phyloP scores from a whole-genome alignment of 1,284 basidiomycete species.

The Malassezia sympodialis region DNA sequence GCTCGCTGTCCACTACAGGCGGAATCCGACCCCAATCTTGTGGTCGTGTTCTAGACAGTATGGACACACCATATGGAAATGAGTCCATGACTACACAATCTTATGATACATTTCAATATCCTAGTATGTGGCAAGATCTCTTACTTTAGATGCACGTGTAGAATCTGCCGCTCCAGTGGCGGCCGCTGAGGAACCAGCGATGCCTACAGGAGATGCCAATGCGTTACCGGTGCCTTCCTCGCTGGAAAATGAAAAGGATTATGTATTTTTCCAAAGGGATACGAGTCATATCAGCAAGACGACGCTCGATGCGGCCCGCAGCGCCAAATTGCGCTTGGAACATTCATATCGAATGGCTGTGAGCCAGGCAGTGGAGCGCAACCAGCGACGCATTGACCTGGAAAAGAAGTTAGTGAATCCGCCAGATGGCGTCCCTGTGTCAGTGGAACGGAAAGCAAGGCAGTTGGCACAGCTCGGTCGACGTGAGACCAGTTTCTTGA shows the following conservation, averaged over 20 bases:
- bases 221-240: background rate
- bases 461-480: constrained; percentile 83
- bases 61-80: background rate
- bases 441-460: constrained; percentile 74
- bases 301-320: constrained; percentile 80
- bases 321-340: constrained; percentile 92
- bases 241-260: constrained; percentile 55
- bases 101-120: background rate
- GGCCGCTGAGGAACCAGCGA: background rate
- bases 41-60: background rate
- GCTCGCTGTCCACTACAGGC: background rate
- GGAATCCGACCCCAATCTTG: background rate
- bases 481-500: constrained; percentile 67
- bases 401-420: constrained; percentile 63
- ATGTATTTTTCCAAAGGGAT: constrained; percentile 91
- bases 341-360: constrained; percentile 95
- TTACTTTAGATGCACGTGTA: background rate
- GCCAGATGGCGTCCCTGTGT: constrained; percentile 30
- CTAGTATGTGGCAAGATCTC: background rate
- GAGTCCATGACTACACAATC: background rate
- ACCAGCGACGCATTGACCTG: constrained; percentile 76
- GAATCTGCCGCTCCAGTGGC: background rate
- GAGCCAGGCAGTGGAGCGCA: constrained; percentile 78
- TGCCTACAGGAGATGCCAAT: background rate
- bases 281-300: constrained; percentile 73